A percentile compares a stretch with the other conserved stretches of the same genome.
phyloP scores from a whole-genome alignment of 768 basidiomycete genomes.

The Podaxis sp. region DNA sequence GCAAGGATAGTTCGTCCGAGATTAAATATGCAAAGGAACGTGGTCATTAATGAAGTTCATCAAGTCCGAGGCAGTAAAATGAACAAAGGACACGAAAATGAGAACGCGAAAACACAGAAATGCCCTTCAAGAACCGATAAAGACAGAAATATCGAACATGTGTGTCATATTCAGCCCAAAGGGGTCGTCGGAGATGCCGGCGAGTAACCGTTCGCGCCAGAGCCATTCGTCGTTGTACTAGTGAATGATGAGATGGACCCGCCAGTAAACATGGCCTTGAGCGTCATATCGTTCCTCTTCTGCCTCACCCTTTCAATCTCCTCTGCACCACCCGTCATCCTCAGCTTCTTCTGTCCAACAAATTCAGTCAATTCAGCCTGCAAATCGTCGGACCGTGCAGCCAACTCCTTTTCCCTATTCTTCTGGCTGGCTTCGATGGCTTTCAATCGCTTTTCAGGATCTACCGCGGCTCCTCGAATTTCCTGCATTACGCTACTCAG shows the following conservation, averaged over 20 bases:
- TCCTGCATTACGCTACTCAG: constrained; percentile 85
- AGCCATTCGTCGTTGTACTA: constrained; percentile 1
- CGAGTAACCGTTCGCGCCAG: constrained; percentile 16
- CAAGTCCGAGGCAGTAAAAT: not conserved
- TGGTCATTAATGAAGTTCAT: not conserved
- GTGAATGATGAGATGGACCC: constrained; percentile 14
- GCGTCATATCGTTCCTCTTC: constrained; percentile 76
- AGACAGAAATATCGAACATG: not conserved
- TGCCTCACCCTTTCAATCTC: constrained; percentile 88
- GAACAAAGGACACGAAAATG: not conserved
- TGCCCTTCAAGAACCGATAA: not conserved
- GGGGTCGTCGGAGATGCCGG: constrained; percentile 5
- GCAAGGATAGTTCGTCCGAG: not conserved
- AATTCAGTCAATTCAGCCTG: constrained; percentile 83
- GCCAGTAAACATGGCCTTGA: constrained; percentile 84
- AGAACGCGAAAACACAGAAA: constrained; percentile 2
- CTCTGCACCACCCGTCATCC: constrained; percentile 94
- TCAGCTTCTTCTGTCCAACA: constrained; percentile 84
- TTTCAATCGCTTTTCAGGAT: constrained; percentile 82
- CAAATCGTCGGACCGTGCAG: constrained; percentile 76
- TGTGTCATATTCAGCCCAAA: not conserved
- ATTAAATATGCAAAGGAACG: constrained; percentile 7
- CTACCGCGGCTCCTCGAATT: constrained; percentile 79
- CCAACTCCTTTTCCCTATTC: constrained; percentile 74
- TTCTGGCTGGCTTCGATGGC: constrained; percentile 91